A percentile compares a stretch with the other conserved stretches of the same genome.
These are phyloP conservation scores for Dactylellina leptospora DNA, from an alignment of 2,329 filamentous ascomycete species.

Conservation along the genomic window DNA sequence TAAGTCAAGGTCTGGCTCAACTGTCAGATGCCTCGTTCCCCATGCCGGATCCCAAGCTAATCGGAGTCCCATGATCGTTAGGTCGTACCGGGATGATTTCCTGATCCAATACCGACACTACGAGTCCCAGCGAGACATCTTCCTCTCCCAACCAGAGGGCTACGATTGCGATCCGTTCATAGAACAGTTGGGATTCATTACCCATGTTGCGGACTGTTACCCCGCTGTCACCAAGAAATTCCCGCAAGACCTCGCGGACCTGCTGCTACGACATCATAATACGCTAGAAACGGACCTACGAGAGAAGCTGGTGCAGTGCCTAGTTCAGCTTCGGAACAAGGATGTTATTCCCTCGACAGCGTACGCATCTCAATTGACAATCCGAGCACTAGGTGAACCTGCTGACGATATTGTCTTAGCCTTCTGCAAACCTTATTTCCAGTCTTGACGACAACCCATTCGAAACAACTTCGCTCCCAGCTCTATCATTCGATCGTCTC, in stretches of 20 bases:
- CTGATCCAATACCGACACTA: constrained; percentile 89
- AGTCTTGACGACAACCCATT: constrained; percentile 87
- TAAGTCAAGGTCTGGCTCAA: constrained; percentile 46
- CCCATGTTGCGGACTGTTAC: constrained; percentile 93
- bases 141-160: constrained; percentile 75
- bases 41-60: constrained; percentile 3
- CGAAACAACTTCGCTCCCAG: constrained; percentile 83
- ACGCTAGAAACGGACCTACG: constrained; percentile 82
- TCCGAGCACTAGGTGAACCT: constrained; percentile 40
- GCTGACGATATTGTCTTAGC: constrained; percentile 30
- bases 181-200: constrained; percentile 90
- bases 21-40: constrained; percentile 16
- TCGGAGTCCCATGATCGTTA: constrained; percentile 58
- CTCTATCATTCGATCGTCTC: constrained; percentile 91
- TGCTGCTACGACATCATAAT: constrained; percentile 83
- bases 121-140: constrained; percentile 88
- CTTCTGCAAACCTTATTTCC: constrained; percentile 93
- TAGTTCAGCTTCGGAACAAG: constrained; percentile 88
- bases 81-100: constrained; percentile 90
- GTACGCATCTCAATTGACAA: constrained; percentile 58
- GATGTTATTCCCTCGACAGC: constrained; percentile 86
- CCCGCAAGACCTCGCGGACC: constrained; percentile 79
- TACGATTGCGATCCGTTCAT: constrained; percentile 81
- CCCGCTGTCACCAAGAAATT: constrained; percentile 80
- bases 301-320: constrained; percentile 91